phyloP scores from a whole-genome alignment of 2,329 filamentous ascomycete species.

The Colletotrichum echinochloae region DNA sequence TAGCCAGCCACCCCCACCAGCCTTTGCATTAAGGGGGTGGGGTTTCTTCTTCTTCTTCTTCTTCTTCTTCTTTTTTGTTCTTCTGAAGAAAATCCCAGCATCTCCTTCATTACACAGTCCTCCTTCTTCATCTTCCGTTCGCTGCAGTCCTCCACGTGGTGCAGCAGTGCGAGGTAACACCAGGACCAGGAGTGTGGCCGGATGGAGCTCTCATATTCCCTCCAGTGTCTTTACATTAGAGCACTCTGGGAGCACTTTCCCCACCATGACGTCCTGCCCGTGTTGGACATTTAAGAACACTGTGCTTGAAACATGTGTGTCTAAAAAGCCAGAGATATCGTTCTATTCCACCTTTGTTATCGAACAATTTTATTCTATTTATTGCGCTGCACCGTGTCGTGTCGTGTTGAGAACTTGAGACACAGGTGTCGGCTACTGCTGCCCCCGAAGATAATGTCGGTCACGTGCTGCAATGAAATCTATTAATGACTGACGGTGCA shows the following conservation, averaged over 20 bases:
- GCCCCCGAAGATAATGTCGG: neutral
- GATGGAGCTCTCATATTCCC: constrained; percentile 12
- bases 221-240: constrained; percentile 28
- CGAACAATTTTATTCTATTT: neutral
- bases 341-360: neutral
- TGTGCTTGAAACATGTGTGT: neutral
- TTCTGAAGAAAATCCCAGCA: no score
- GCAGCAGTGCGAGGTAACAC: neutral
- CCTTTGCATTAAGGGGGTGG: no score
- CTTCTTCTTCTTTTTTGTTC: no score
- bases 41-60: no score
- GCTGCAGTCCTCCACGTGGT: neutral
- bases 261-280: constrained; percentile 34
- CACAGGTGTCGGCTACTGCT: neutral
- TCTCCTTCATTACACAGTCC: no score
- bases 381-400: neutral
- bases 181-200: neutral
- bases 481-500: neutral
- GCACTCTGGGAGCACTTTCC: constrained; percentile 9
- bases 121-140: neutral
- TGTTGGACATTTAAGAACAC: neutral
- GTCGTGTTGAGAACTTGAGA: no score
- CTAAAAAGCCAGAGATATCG: neutral
- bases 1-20: no score
- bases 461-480: neutral